A percentile compares a stretch with the other conserved stretches of the same genome.
Evolutionary conservation across 345 rosid species (phyloP).

Genomic region (Salix viminalis): DNA sequence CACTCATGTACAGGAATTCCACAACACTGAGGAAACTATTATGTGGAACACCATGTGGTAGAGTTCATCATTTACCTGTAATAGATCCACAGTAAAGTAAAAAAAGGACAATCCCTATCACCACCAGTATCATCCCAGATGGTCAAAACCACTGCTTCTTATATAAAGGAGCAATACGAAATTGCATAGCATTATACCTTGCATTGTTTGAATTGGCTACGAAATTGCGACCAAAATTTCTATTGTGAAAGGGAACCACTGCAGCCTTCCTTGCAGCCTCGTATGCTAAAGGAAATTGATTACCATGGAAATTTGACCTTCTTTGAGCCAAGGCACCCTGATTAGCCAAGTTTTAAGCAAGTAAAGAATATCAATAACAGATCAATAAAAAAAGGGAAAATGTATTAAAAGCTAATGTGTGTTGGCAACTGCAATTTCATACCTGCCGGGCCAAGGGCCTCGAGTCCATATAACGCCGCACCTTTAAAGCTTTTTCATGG

Average conservation of each 20-base stretch:
- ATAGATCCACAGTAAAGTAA: slow-evolving; percentile 3
- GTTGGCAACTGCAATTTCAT: not conserved
- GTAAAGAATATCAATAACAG: not conserved
- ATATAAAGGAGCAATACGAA: not conserved
- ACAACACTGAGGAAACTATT: slow-evolving; percentile 21
- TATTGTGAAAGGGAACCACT: slow-evolving; percentile 42
- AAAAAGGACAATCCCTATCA: not conserved
- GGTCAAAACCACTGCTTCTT: not conserved
- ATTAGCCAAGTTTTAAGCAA: slow-evolving; percentile 1
- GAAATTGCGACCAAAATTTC: slow-evolving; percentile 46
- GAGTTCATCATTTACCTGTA: slow-evolving; percentile 48
- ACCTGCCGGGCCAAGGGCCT: slow-evolving; percentile 83
- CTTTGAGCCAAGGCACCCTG: slow-evolving; percentile 78
- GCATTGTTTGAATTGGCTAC: slow-evolving; percentile 40
- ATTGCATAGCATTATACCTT: slow-evolving; percentile 44
- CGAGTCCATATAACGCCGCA: slow-evolving; percentile 52
- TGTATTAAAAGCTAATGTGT: not conserved
- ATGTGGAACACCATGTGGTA: slow-evolving; percentile 30
- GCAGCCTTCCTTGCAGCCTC: slow-evolving; percentile 53
- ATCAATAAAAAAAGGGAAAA: not conserved
- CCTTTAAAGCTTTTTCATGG: slow-evolving; percentile 46
- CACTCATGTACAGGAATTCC: slow-evolving; percentile 14
- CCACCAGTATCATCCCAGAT: not conserved
- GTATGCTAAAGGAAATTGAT: slow-evolving; percentile 56
- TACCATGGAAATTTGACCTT: slow-evolving; percentile 62